Evolutionary conservation across 257 asterid species (phyloP), one percentile per base, ranked within the genome.

Genomic region (Nicotiana otophora): DNA sequence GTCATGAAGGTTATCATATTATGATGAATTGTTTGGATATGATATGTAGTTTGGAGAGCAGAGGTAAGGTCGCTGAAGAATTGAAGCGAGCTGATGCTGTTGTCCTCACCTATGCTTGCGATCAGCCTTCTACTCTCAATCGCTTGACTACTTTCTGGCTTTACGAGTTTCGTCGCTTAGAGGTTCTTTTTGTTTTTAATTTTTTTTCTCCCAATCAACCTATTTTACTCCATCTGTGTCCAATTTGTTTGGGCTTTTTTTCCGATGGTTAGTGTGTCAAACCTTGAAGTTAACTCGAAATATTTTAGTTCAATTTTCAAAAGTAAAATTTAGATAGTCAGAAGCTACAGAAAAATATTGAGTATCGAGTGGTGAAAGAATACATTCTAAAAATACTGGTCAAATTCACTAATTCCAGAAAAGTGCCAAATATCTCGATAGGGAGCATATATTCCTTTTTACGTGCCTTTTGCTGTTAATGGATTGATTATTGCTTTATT

Each of bases 41-140:
- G 75, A 86, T 83, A 82, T 82, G 83, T 89, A 96, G 99, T 88
- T 88, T 94, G 98, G 99, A 94, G 90, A 89, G 91, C 81, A 91
- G 97, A 87, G 98, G 97, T 48, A 89, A 84, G 86, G 94, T 96
- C 62, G 98, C 97, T 48, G 99, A 96, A 86, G 99, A 94, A 87
- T 69, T 96, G 93, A 96, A 94, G 93, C 95, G 98, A 72, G 98
- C 98, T 14, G 99, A 96, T 90, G 94, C 93, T 39, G 97, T 94
- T 7, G 97, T 96, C 78, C 57, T 96, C 91, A 93, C 99, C n/a
- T 93, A 94, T 87, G 99, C 99, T 83, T 96, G 98, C 87, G 99
- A 96, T 87, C 98, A 96, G 87, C 97, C 95, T 69, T 81, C 92
- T 66, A 89, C 98, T 10, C 90, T 96, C 53, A 92, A 90, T 90